Base-by-base conservation (phyloP, 352 stramenopile genomes). In the Pythium biforme region DNA sequence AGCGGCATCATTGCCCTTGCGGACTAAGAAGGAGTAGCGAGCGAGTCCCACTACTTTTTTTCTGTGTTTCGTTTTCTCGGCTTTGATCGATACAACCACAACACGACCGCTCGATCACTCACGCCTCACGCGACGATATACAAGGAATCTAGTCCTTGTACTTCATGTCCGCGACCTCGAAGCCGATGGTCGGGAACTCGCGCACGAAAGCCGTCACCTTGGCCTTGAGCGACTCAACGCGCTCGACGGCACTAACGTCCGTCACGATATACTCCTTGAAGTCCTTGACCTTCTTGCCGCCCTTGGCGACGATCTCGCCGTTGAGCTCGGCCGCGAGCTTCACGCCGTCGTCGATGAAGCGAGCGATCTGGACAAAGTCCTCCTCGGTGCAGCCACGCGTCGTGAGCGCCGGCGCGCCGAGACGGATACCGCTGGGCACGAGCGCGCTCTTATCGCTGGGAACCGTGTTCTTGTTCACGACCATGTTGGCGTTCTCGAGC, bases 391-490 rank as follows among this genome's bases (percentile, higher is more conserved):
- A 98, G 20, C 96, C 97, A 51, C 97, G 89, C 29, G 95, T 97
- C 17, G 96, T 99, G 40, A 99, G 73, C 45, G 97, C 96, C 12
- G 96, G 96, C 22, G 96, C 91, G 59, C 97, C 97, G 49, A 99
- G 95, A 59, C 97, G 95, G 66, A 99, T 98, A 4, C 97, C 97
- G 53, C 96, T 94, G 14, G 97, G 97, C 57, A 96, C 97, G 7
- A 99, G 87, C 11, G 97, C 97, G 46, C 91, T 98, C 68, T 91
- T 99, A 83, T 99, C 97, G 31, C 96, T 94, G 2, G 96, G 97
- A 40, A 99, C 86, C 17, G 96, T 98, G 81, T 99, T 99, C 80
- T 99, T 99, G 86, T 99, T 99, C 51, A 96, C 95, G 22, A 98
- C 95, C 69, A 99, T 98, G 79, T 98, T 96, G 58, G 88, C 90